phyloP scores from a whole-genome alignment of 2,329 filamentous ascomycete species.

The Laburnicola sp. region DNA sequence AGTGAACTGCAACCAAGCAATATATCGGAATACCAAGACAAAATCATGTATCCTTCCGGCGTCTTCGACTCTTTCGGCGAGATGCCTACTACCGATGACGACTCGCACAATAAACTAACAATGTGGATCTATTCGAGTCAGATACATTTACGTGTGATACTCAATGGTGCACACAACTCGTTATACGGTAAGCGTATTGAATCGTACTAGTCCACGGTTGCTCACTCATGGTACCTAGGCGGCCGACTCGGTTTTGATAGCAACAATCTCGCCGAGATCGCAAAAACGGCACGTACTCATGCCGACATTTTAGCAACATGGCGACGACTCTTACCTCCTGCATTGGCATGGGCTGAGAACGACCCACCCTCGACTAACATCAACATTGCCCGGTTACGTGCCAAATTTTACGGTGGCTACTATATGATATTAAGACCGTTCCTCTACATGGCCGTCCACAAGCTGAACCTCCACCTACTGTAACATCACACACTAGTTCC shows the following conservation, averaged over 20 bases:
- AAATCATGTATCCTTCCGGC: constrained; percentile 68
- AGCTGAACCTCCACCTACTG: constrained; percentile 42
- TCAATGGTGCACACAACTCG: constrained; percentile 60
- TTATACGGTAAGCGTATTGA: constrained; percentile 52
- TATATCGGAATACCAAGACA: constrained; percentile 60
- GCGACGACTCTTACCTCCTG: constrained; percentile 54
- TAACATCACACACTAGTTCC: constrained; percentile 52
- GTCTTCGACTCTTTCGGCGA: constrained; percentile 50
- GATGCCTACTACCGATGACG: constrained; percentile 16
- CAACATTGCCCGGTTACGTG: constrained; percentile 78
- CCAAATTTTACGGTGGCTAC: constrained; percentile 91
- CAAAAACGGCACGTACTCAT: constrained; percentile 33
- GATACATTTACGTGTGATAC: constrained; percentile 60
- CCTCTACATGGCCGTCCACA: constrained; percentile 62
- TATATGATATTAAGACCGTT: constrained; percentile 89
- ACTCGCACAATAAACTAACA: constrained; percentile 44
- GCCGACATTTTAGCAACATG: constrained; percentile 56
- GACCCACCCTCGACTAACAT: constrained; percentile 76
- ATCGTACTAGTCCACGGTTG: constrained; percentile 16
- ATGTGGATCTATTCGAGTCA: constrained; percentile 65
- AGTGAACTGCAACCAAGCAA: constrained; percentile 62
- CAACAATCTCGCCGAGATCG: constrained; percentile 36
- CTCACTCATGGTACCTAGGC: constrained; percentile 34
- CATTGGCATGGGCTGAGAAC: constrained; percentile 65
- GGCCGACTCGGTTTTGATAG: constrained; percentile 35